Evolutionary conservation across 164 flowering plant genomes (phyloP).

Genomic region (Chloranthus sessilifolius): DNA sequence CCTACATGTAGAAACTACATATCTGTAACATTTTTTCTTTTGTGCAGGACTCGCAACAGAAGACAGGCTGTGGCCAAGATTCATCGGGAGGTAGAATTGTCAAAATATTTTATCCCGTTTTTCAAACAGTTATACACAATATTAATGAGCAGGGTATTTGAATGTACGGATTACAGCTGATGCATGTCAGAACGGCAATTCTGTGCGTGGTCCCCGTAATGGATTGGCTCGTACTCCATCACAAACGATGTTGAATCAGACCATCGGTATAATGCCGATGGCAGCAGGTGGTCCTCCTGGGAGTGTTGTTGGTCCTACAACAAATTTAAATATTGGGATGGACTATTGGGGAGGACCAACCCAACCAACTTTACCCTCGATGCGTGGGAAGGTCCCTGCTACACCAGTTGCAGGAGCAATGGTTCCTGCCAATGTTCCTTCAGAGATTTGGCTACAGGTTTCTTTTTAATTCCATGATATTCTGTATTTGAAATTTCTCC

Average conservation of each 20-base stretch:
- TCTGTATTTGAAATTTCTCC: no score
- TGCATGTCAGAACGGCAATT: slow-evolving; percentile 61
- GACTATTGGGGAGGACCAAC: slow-evolving; percentile 85
- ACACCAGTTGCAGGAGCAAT: slow-evolving; percentile 54
- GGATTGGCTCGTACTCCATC: slow-evolving; percentile 39
- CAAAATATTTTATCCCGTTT: neutral
- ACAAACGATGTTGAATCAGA: slow-evolving; percentile 42
- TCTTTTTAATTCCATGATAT: slow-evolving; percentile 45
- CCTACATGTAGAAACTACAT: neutral
- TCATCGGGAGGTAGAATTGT: slow-evolving; percentile 49
- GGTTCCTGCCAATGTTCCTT: slow-evolving; percentile 66
- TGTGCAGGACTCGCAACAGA: slow-evolving; percentile 67
- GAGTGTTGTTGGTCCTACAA: slow-evolving; percentile 74
- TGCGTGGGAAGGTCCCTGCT: slow-evolving; percentile 63
- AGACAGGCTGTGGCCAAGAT: slow-evolving; percentile 55
- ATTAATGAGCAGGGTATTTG: neutral
- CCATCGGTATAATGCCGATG: slow-evolving; percentile 51
- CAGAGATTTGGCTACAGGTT: slow-evolving; percentile 85
- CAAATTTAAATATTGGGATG: slow-evolving; percentile 95
- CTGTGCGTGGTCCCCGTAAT: slow-evolving; percentile 27
- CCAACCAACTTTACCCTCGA: slow-evolving; percentile 47
- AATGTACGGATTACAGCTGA: slow-evolving; percentile 40
- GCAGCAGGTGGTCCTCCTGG: slow-evolving; percentile 48
- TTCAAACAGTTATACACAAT: neutral
- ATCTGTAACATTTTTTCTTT: slow-evolving; percentile 4